Evolutionary conservation across 1,139 yeast species (phyloP), one percentile per base, ranked within the genome.

Genomic region (Lodderomyces parapsilosis): DNA sequence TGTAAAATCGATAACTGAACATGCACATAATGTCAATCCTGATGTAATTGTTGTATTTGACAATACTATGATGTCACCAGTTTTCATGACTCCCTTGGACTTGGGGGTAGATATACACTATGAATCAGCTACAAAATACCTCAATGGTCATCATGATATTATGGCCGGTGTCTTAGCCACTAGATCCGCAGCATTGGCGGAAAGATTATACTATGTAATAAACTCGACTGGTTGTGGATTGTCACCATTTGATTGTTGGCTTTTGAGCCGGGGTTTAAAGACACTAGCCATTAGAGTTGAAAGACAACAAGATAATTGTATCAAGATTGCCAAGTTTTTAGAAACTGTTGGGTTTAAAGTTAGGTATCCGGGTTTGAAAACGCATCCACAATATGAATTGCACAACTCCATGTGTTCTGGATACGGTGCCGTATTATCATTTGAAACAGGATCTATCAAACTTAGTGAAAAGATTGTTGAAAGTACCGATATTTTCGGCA

Each of bases 21-120:
- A 78, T 50, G 93, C 91, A 27, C 94, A 88, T 58, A 60, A 65
- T 38, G 73, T 74, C 36, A 85, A 78, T 57, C 90, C 94, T 13
- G 75, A 82, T 38, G 74, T 86, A 40, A 61, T 86, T 36, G 88
- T 89, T 30, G 96, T 88, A 9, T 91, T 90, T 50, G 97, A 90
- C 65, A 90, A 91, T 71, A 90, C 97, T 50, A 90, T 90, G 97
- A 84, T 90, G 91, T 83, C 96, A 14, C 97, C 97, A 3, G 65
- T 90, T 45, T 74, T 85, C 57, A 83, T 88, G 83, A 76, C 86
- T 13, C 97, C 97, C 2, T 74, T 90, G 53, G 88, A 85, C 52
- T 75, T 86, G 53, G 95, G 94, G 13, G 94, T 84, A 25, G 97
- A 90, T 60, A 86, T 90, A 49, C 96, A 88, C 45, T 90, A 90